Base-by-base conservation (phyloP, 2,329 filamentous ascomycete genomes). In the Sporothrix pallida region DNA sequence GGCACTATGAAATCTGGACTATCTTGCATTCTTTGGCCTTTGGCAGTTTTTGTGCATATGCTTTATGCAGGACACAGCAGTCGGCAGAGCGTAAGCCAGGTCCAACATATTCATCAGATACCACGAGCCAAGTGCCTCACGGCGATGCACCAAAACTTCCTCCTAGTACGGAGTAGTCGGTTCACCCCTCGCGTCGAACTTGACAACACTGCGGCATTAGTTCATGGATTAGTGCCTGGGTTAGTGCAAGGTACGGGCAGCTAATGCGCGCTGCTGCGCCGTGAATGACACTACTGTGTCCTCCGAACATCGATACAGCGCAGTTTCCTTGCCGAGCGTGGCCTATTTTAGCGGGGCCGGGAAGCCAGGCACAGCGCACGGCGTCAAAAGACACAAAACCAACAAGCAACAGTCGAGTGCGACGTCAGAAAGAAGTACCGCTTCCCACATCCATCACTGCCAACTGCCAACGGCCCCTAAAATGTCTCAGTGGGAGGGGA, bases 161-260 rank as follows among this genome's bases (percentile, higher is more conserved):
- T 26, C 31, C 4, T 7, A 37, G 7, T 37, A 37, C 7, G 7
- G 4, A 37, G 7, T 5, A 37, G 31, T 37, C 7, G 31, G 31
- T 37, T 37, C 31, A 37, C 31, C 31, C 31, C 31, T 37, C 31
- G 31, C 31, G 31, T 37, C 31, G 31, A 7, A 7, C 31, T 37
- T 37, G 31, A 37, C 31, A 37, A 7, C 23, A 37, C 31, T 37
- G 31, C 31, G 7, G 31, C 31, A 37, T 37, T 37, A 37, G 31
- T 20, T 15, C 42, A 12, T 65, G 42, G 15, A 46, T 48, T 48
- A 42, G 42, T 20, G 42, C 20, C 9, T 48, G 15, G 62, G 44
- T 26, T 67, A 48, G 62, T 48, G 62, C 62, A 67, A 60, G 42
- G 62, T 67, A 67, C 62, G 20, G 26, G 62, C 42, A 9, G 10